Base-by-base conservation (phyloP, 1,284 basidiomycete species). In the Heterobasidion occidentale region DNA sequence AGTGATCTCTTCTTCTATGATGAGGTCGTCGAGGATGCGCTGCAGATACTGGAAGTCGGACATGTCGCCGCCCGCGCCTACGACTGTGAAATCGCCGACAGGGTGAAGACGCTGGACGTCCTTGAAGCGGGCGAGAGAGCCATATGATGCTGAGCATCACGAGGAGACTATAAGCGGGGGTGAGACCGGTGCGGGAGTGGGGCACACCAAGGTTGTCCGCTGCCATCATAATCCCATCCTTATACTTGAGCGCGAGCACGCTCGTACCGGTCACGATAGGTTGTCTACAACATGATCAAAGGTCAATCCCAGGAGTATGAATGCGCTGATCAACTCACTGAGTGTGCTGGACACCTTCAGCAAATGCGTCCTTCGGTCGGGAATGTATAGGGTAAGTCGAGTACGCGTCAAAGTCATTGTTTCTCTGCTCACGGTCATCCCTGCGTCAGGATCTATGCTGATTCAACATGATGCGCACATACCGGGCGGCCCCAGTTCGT, bases 181-280 rank as follows among this genome's bases (percentile, higher is more conserved):
- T 34, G 44, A 51, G 50, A 38, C 35, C 65, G 27, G 9, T 48
- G 51, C 7, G 11, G 44, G 34, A 17, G 45, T 64, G 63, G 61
- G 45, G 45, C 67, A 35, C 59, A 94, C 94, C 94, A 53, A 99
- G 87, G 64, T 90, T 98, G 77, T 99, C 96, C 38, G 97, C 93
- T n/a, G 97, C 94, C 77, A 99, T 86, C 93, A 99, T 98, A 63
- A 99, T 86, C 2, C 97, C 96, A 65, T 93, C 94, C 71, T 95
- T 94, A 81, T 84, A 99, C 72, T 91, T 91, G 70, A 99, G 78
- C 7, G 90, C 97, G 44, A 99, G 80, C 8, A 99, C 93, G 56
- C 92, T 95, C 5, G 96, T 97, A 63, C 96, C 97, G 0, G 96
- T 99, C 14, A 98, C 94, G 61, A 99, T 89, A 7, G 97, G 96